These are phyloP conservation scores for Nephelium lappaceum DNA, from an alignment of 345 rosid species.

Conservation along the genomic window DNA sequence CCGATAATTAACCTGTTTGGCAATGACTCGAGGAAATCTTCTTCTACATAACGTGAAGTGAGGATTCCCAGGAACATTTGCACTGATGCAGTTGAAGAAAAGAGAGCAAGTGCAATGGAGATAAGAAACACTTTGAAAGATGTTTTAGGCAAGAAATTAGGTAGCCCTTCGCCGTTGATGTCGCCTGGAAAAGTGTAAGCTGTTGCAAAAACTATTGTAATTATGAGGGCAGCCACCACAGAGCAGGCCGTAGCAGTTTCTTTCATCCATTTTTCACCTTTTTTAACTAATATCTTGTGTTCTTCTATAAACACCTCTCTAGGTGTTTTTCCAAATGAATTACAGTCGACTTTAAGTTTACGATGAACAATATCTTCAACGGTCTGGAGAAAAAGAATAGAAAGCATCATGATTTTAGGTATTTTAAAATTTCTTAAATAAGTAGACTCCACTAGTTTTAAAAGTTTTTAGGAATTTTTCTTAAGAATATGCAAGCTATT, in stretches of 20 bases:
- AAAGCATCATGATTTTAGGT: too few relatives aligned
- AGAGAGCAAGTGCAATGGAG: neutral
- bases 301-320: neutral
- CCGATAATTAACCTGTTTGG: neutral
- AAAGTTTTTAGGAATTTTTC: too few relatives aligned
- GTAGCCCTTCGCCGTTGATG: neutral
- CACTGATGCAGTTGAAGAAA: neutral
- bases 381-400: neutral
- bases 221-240: neutral
- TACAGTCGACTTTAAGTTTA: too few relatives aligned
- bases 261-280: slow-evolving; percentile 18
- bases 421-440: too few relatives aligned
- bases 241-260: neutral
- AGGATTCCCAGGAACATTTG: slow-evolving; percentile 11
- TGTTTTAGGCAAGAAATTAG: neutral
- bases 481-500: too few relatives aligned
- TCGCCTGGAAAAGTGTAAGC: neutral
- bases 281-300: neutral
- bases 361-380: neutral
- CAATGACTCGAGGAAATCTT: slow-evolving; percentile 1
- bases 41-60: neutral
- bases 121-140: neutral
- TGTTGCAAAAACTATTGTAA: neutral
- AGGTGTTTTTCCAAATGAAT: neutral
- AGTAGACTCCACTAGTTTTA: too few relatives aligned